Conservation (phyloP, 2,329 filamentous ascomycete species). For the Dendrostoma leiphaemia region DNA sequence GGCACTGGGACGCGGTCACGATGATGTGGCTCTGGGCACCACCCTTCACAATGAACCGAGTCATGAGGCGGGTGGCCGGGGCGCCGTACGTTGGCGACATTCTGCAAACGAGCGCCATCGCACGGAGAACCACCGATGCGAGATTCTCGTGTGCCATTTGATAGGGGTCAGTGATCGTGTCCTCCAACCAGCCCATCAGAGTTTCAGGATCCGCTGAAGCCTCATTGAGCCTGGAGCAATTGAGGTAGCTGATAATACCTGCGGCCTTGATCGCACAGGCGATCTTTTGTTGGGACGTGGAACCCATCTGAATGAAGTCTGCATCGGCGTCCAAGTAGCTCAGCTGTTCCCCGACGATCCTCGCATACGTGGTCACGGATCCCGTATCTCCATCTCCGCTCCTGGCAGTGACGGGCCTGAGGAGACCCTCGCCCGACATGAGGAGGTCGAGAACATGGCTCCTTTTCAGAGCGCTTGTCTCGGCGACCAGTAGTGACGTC, state of each 20-base stretch:
- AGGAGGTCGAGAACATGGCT: slow-evolving; percentile 72
- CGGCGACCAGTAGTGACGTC: slow-evolving; percentile 69
- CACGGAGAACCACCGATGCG: slow-evolving; percentile 75
- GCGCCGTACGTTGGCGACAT: slow-evolving; percentile 71
- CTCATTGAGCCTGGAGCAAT: slow-evolving; percentile 79
- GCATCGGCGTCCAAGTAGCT: slow-evolving; percentile 82
- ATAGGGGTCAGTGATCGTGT: slow-evolving; percentile 71
- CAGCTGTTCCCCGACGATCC: slow-evolving; percentile 79
- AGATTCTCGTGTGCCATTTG: slow-evolving; percentile 81
- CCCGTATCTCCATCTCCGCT: slow-evolving; percentile 51
- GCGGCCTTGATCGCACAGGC: slow-evolving; percentile 83
- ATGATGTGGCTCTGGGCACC: slow-evolving; percentile 68
- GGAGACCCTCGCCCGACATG: slow-evolving; percentile 54
- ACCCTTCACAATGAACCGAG: slow-evolving; percentile 85
- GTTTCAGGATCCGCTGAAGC: slow-evolving; percentile 76
- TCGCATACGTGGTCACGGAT: slow-evolving; percentile 63
- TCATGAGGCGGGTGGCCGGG: slow-evolving; percentile 73
- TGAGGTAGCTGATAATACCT: slow-evolving; percentile 78
- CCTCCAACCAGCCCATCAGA: slow-evolving; percentile 82
- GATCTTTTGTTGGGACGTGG: slow-evolving; percentile 80
- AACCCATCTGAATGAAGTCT: slow-evolving; percentile 85
- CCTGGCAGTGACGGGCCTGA: slow-evolving; percentile 39
- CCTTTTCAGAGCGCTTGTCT: slow-evolving; percentile 56
- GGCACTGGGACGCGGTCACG: slow-evolving; percentile 74
- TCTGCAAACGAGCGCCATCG: slow-evolving; percentile 77